A percentile compares a stretch with the other conserved stretches of the same genome.
phyloP scores from a whole-genome alignment of 495 filamentous ascomycete species.

The Jackrogersella multiformis region DNA sequence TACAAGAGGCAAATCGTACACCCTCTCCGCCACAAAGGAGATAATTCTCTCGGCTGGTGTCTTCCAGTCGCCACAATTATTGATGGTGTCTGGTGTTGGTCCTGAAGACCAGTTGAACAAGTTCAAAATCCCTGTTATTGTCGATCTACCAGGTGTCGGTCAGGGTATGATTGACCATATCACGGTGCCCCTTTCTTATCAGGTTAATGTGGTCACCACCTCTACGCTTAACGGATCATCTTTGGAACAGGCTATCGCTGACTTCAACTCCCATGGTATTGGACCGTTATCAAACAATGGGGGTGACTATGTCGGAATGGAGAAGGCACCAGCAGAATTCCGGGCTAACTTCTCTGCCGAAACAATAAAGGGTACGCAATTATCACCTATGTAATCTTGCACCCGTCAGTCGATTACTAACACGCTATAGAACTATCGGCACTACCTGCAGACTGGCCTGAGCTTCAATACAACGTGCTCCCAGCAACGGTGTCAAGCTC shows the following conservation, averaged over 20 bases:
- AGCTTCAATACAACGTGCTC: constrained; percentile 60
- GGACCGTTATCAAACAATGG: constrained; percentile 53
- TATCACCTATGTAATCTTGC: constrained; percentile 47
- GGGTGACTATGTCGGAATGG: constrained; percentile 57
- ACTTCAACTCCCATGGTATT: constrained; percentile 36
- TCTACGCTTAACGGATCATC: constrained; percentile 28
- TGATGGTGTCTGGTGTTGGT: constrained; percentile 65
- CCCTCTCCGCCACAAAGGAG: constrained; percentile 48
- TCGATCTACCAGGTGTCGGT: constrained; percentile 58
- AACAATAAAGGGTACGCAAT: constrained; percentile 8
- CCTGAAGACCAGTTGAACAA: constrained; percentile 48
- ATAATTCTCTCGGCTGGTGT: constrained; percentile 59
- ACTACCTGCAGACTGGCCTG: constrained; percentile 63
- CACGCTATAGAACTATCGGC: background rate
- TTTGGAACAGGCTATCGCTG: background rate
- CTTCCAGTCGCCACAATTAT: constrained; percentile 60
- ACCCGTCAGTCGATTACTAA: constrained; percentile 42
- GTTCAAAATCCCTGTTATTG: constrained; percentile 53
- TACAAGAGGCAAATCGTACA: constrained; percentile 23
- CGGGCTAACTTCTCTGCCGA: constrained; percentile 27
- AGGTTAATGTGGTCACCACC: constrained; percentile 41
- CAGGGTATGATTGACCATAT: constrained; percentile 59
- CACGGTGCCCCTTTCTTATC: constrained; percentile 40
- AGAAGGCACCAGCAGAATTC: constrained; percentile 57
- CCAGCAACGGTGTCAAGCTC: constrained; percentile 33